phyloP scores from a whole-genome alignment of 1,139 yeast genomes.

The Taphrina confusa region DNA sequence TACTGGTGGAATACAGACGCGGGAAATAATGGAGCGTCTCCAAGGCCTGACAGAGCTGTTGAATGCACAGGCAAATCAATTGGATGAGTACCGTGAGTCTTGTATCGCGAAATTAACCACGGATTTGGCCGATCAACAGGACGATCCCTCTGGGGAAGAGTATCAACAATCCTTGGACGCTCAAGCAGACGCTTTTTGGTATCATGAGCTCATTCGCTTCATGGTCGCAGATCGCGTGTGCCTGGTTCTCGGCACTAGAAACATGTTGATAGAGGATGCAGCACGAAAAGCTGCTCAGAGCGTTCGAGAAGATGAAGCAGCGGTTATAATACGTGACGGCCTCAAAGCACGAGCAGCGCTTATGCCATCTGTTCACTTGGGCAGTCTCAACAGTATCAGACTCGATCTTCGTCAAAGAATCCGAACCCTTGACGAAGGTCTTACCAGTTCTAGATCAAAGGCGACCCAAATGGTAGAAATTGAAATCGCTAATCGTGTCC shows the following conservation, averaged over 20 bases:
- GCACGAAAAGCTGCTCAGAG: conserved; percentile 12
- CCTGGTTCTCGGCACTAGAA: conserved; percentile 48
- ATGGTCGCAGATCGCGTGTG: conserved; percentile 60
- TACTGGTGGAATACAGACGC: conserved; percentile 42
- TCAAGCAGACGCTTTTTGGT: conserved; percentile 69
- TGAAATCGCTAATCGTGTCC: conserved; percentile 9
- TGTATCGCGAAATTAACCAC: conserved; percentile 53
- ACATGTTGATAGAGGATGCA: conserved; percentile 39
- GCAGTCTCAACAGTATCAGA: conserved; percentile 1
- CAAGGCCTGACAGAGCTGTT: conserved; percentile 47
- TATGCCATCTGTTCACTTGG: background rate
- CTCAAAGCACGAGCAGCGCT: background rate
- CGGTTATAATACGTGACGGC: conserved; percentile 10
- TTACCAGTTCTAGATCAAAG: background rate
- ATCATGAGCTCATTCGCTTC: conserved; percentile 62
- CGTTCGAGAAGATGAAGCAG: background rate
- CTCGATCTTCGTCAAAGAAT: conserved; percentile 1
- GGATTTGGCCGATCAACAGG: conserved; percentile 52
- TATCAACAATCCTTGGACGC: conserved; percentile 69
- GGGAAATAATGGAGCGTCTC: conserved; percentile 41
- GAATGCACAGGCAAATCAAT: conserved; percentile 59
- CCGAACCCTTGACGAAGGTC: background rate
- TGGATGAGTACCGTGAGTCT: conserved; percentile 58
- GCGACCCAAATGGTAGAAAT: background rate
- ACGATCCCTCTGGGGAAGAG: conserved; percentile 70